Percentiles rank a stretch among this genome's conserved stretches.
These are phyloP conservation scores for Phalaenopsis aphrodite DNA, from an alignment of 106 monocot genomes.

Conservation along the genomic window DNA sequence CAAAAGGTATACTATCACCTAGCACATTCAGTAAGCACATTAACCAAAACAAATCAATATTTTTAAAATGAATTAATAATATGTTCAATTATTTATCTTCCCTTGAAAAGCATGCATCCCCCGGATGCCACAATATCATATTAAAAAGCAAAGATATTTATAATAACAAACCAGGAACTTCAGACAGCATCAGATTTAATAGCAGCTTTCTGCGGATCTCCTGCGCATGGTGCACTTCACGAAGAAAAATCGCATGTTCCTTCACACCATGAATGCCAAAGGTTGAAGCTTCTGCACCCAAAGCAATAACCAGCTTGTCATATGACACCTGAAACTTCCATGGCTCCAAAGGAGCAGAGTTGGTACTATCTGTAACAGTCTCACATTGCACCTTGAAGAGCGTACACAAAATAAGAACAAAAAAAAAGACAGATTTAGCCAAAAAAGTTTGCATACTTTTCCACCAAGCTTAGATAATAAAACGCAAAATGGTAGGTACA, in stretches of 20 bases:
- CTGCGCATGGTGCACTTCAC: conserved; percentile 90
- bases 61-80: conserved; percentile 1
- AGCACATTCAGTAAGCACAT: not conserved
- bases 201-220: conserved; percentile 81
- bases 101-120: not conserved
- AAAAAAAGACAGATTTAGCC: not conserved
- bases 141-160: not conserved
- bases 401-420: not conserved
- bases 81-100: not conserved
- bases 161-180: conserved; percentile 60
- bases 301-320: conserved; percentile 83
- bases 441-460: not conserved
- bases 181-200: conserved; percentile 91
- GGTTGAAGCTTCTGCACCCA: conserved; percentile 83
- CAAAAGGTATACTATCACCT: not conserved
- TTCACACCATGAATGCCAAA: conserved; percentile 82
- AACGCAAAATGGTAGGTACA: not conserved
- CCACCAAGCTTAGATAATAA: not conserved
- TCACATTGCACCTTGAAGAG: conserved; percentile 60
- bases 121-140: not conserved
- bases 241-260: conserved; percentile 84
- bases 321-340: conserved; percentile 82
- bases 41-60: not conserved
- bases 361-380: conserved; percentile 47
- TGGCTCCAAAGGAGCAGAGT: conserved; percentile 30